Conservation (phyloP, 257 asterid species). For the Ehretia macrophylla region DNA sequence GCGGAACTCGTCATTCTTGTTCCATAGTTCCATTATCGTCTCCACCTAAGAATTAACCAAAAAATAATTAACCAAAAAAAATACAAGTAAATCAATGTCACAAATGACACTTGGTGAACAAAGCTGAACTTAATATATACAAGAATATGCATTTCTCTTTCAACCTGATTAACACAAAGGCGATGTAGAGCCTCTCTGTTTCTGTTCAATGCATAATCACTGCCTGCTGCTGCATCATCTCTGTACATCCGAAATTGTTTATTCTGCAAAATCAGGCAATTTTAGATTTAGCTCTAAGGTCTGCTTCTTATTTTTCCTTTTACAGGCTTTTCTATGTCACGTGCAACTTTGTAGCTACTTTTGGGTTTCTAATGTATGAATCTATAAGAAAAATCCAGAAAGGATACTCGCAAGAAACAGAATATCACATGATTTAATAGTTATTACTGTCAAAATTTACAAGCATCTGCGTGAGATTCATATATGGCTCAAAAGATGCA, state of each 20-base stretch:
- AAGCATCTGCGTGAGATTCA: no score
- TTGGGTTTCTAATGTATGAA: no score
- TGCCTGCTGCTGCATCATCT: conserved; percentile 56
- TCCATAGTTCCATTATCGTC: conserved; percentile 72
- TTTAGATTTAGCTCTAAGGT: neutral
- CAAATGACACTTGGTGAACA: conserved; percentile 1
- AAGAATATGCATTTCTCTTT: conserved; percentile 1
- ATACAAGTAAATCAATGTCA: neutral
- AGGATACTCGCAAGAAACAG: no score
- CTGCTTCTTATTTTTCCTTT: no score
- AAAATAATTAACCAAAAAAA: no score
- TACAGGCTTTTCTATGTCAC: no score
- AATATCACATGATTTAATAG: no score
- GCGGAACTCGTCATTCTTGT: conserved; percentile 57
- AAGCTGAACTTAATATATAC: neutral
- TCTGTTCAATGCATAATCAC: conserved; percentile 42
- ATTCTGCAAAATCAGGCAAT: conserved; percentile 53
- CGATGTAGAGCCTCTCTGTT: conserved; percentile 52
- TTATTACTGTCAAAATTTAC: no score
- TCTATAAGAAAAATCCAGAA: no score
- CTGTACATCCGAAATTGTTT: conserved; percentile 55
- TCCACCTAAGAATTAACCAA: conserved; percentile 47
- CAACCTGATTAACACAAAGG: conserved; percentile 63
- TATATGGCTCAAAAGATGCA: no score
- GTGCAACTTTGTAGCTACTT: no score